Percentiles rank a stretch among this genome's conserved stretches.
Conservation (phyloP, 2,329 filamentous ascomycete species). For the Arthroderma sp. region DNA sequence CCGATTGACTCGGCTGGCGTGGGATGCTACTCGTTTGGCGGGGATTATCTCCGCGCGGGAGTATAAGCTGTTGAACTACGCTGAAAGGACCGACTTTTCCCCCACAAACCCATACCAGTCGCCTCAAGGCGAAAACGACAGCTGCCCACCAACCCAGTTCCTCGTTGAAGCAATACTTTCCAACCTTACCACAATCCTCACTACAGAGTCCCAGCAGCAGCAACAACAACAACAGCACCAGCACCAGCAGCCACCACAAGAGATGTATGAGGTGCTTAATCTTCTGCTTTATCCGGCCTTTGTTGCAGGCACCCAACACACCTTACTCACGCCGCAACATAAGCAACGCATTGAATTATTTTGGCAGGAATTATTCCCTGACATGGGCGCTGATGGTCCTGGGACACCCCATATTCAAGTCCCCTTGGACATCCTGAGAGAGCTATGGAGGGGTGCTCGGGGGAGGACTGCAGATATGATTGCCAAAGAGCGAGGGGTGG, state of each 20-base stretch:
- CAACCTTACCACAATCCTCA: conserved; percentile 2
- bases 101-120: neutral
- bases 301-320: conserved; percentile 8
- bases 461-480: conserved; percentile 9
- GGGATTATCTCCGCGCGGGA: conserved; percentile 10
- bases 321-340: conserved; percentile 4
- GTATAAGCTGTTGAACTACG: neutral
- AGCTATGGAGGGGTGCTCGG: conserved; percentile 6
- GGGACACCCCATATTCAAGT: conserved; percentile 5
- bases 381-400: conserved; percentile 1
- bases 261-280: conserved; percentile 6
- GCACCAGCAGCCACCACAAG: neutral
- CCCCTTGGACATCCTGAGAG: conserved; percentile 8
- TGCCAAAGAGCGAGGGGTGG: conserved; percentile 9
- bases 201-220: neutral
- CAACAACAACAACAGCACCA: neutral
- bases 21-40: conserved; percentile 9
- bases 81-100: neutral
- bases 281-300: conserved; percentile 12
- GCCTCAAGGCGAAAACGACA: neutral
- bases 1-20: neutral
- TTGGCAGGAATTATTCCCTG: conserved; percentile 8
- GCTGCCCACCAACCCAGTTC: neutral
- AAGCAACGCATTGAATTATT: conserved; percentile 6
- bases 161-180: conserved; percentile 1